Percentiles rank a stretch among this genome's conserved stretches.
phyloP scores from a whole-genome alignment of 352 stramenopile species.

The Pythium phragmitis region DNA sequence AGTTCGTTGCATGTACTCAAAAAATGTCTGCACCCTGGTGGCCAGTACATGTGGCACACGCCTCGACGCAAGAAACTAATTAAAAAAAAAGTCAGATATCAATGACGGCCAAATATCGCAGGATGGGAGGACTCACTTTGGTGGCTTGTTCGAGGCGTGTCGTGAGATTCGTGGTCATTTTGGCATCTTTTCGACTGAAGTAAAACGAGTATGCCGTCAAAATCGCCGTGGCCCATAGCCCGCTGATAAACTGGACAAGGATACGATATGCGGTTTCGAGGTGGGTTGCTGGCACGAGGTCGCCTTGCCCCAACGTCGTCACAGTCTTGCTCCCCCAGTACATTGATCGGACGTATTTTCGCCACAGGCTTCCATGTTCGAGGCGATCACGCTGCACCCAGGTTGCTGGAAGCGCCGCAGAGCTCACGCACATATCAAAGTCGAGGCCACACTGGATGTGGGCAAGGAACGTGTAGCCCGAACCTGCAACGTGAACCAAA shows the following conservation, averaged over 20 bases:
- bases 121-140: conserved; percentile 23
- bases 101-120: neutral
- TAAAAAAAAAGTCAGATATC: neutral
- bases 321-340: conserved; percentile 79
- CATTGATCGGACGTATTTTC: conserved; percentile 56
- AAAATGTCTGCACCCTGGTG: conserved; percentile 47
- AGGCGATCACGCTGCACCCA: conserved; percentile 69
- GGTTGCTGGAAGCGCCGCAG: conserved; percentile 25
- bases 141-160: conserved; percentile 55
- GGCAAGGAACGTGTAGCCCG: conserved; percentile 58
- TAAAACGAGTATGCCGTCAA: conserved; percentile 71
- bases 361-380: conserved; percentile 38
- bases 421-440: conserved; percentile 25
- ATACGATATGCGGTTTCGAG: conserved; percentile 60
- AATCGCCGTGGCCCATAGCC: conserved; percentile 68
- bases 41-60: conserved; percentile 36
- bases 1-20: conserved; percentile 74
- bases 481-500: conserved; percentile 51
- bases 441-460: conserved; percentile 32
- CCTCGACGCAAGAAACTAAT: conserved; percentile 44
- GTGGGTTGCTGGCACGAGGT: conserved; percentile 57
- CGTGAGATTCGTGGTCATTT: conserved; percentile 61
- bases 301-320: conserved; percentile 65
- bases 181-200: conserved; percentile 64
- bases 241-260: conserved; percentile 56